A percentile compares a stretch with the other conserved stretches of the same genome.
phyloP scores from a whole-genome alignment of 768 basidiomycete species.

The Mycena pura region DNA sequence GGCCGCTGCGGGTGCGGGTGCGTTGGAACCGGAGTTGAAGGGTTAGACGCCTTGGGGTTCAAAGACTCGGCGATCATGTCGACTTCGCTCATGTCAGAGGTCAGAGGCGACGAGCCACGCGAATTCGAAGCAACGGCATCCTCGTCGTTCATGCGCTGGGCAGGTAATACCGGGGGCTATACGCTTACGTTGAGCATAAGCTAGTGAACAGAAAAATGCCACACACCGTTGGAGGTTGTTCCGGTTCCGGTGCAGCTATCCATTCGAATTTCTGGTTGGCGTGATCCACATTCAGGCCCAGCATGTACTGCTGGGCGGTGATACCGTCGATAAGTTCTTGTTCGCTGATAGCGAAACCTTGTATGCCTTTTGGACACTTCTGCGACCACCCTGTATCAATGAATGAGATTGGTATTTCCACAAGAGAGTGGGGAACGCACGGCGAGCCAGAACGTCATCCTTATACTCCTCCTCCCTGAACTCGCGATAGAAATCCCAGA shows the following conservation, averaged over 20 bases:
- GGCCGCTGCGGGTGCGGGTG: neutral
- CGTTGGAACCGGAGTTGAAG: constrained; percentile 10
- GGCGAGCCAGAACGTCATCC: constrained; percentile 22
- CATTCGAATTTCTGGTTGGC: constrained; percentile 12
- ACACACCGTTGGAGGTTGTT: constrained; percentile 7
- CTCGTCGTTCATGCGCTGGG: constrained; percentile 4
- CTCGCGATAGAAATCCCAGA: constrained; percentile 22
- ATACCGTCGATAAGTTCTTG: constrained; percentile 23
- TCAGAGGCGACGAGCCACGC: constrained; percentile 24
- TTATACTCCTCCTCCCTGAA: constrained; percentile 27
- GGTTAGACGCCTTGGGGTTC: constrained; percentile 14
- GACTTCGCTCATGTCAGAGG: constrained; percentile 23
- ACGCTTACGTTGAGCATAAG: neutral
- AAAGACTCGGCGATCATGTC: constrained; percentile 21
- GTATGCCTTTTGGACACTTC: constrained; percentile 27
- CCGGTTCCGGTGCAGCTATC: constrained; percentile 8
- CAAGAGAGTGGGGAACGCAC: constrained; percentile 11
- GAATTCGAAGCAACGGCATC: neutral
- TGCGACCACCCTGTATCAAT: constrained; percentile 21
- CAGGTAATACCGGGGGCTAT: constrained; percentile 3
- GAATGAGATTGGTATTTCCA: neutral
- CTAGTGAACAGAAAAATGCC: neutral
- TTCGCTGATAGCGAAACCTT: constrained; percentile 21
- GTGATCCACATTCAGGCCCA: constrained; percentile 10
- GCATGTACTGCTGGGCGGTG: constrained; percentile 1